Percentiles rank a stretch among this genome's conserved stretches.
phyloP scores from a whole-genome alignment of 495 filamentous ascomycete genomes.

The Aspergillus baeticus region DNA sequence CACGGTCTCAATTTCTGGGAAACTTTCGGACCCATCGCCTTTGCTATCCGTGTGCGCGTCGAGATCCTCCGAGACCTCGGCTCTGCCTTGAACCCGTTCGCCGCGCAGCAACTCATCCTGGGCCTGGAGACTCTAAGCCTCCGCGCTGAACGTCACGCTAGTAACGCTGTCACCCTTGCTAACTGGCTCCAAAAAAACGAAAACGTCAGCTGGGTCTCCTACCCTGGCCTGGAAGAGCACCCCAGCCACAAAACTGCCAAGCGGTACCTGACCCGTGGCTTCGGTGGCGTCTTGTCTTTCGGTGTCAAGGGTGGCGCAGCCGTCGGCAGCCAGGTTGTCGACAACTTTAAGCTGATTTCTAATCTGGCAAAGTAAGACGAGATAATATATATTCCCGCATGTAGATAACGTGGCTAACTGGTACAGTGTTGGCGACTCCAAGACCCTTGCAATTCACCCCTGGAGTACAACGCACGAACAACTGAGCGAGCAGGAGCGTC shows the following conservation, averaged over 20 bases:
- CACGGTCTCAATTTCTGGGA: slow-evolving; percentile 98
- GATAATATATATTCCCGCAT: no score
- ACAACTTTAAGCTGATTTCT: slow-evolving; percentile 92
- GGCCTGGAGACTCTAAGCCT: slow-evolving; percentile 90
- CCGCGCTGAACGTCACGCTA: slow-evolving; percentile 81
- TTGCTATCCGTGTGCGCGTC: slow-evolving; percentile 76
- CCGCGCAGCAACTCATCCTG: slow-evolving; percentile 87
- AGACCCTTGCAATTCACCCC: slow-evolving; percentile 94
- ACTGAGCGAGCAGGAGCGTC: slow-evolving; percentile 77
- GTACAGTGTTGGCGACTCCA: slow-evolving; percentile 63
- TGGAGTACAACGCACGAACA: slow-evolving; percentile 98
- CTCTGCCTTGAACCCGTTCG: slow-evolving; percentile 84
- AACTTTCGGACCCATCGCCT: slow-evolving; percentile 84
- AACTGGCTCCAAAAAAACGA: slow-evolving; percentile 80
- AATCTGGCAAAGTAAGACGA: slow-evolving; percentile 75
- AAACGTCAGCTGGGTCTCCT: slow-evolving; percentile 90
- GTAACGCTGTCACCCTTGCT: slow-evolving; percentile 80
- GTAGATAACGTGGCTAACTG: slow-evolving; percentile 6
- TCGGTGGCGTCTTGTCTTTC: slow-evolving; percentile 89
- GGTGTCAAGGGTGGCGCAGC: slow-evolving; percentile 85
- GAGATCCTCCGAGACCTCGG: slow-evolving; percentile 91
- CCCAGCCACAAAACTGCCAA: slow-evolving; percentile 77
- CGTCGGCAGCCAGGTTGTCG: slow-evolving; percentile 84
- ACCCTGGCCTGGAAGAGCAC: slow-evolving; percentile 85
- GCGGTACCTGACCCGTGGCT: slow-evolving; percentile 86